Base-by-base conservation (phyloP, 2,329 filamentous ascomycete genomes). In the Paradendryphiella salina region DNA sequence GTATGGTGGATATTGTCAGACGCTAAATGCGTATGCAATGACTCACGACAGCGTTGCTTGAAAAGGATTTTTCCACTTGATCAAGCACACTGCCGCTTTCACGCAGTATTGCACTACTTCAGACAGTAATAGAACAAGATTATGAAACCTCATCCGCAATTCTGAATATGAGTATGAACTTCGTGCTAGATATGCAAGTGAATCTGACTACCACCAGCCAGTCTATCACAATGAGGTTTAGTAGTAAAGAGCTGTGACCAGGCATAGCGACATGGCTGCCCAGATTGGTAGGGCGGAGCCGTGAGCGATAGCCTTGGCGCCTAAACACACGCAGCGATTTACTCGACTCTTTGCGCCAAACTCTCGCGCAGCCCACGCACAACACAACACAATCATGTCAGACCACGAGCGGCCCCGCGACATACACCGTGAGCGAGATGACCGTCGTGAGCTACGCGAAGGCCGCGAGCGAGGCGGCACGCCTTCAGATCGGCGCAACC, bases 401-500 rank as follows among this genome's bases (percentile, higher is more conserved):
- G 63, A 64, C 37, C 59, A 44, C 50, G 66, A 69, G 33, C 59
- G 64, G 45, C 47, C 61, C n/a, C 65, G 59, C 47, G 62, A 63
- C 13, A 40, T 52, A 7, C 17, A 57, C 32, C 56, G 60, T 40
- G 60, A 69, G 11, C 60, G 65, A 54, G 59, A 62, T 37, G 48
- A 50, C 42, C 52, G 55, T 26, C 59, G 58, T 32, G 59, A 64
- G n/a, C 48, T 52, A 35, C 56, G 60, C 49, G 58, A 61, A 44
- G 51, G 40, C 18, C 59, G 59, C 41, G 59, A 62, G 20, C 52
- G 60, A 49, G 62, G 58, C 56, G 54, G 52, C 56, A 59, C 63
- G 39, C 60, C 61, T 50, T 55, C 55, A 42, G 62, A 66, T 15
- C 58, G 64, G 17, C 65, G 63, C 60, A 62, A 71, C 44, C 66